Evolutionary conservation across 148 eudicot species (phyloP).

Genomic region (Camellia japonica): DNA sequence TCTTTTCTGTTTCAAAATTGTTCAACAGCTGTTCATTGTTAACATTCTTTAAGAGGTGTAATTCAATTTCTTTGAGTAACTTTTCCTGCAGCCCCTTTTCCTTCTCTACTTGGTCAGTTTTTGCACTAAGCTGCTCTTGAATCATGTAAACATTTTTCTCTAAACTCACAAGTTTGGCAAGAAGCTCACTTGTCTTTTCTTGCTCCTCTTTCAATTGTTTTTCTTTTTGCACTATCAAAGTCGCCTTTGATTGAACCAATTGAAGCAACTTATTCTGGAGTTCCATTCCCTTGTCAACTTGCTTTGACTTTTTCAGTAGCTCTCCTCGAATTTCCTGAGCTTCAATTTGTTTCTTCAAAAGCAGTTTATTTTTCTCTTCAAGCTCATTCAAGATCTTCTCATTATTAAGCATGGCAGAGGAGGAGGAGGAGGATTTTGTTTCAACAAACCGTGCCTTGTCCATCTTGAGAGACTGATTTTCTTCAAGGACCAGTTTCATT

Average conservation of each 20-base stretch:
- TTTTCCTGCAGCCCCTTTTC: conserved; percentile 41
- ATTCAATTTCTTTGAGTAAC: conserved; percentile 39
- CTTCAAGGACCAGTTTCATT: conserved; percentile 45
- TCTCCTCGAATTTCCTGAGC: conserved; percentile 18
- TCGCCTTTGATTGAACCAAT: conserved; percentile 31
- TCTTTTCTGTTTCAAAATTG: conserved; percentile 41
- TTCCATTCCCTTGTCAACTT: conserved; percentile 35
- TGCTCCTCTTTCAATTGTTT: conserved; percentile 29
- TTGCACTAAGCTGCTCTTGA: conserved; percentile 39
- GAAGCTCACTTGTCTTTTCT: conserved; percentile 31
- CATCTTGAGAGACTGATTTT: conserved; percentile 38
- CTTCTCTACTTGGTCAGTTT: conserved; percentile 42
- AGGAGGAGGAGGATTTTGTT: conserved; percentile 18
- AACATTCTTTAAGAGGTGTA: conserved; percentile 37
- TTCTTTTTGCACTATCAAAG: conserved; percentile 31
- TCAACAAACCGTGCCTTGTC: conserved; percentile 41
- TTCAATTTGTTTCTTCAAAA: conserved; percentile 29
- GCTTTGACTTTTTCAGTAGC: conserved; percentile 28
- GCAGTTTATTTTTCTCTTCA: conserved; percentile 40
- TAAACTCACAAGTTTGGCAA: conserved; percentile 29
- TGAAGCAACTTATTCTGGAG: conserved; percentile 34
- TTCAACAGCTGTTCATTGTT: conserved; percentile 38
- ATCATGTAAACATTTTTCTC: conserved; percentile 37
- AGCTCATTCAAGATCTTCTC: conserved; percentile 41
- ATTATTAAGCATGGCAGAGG: conserved; percentile 18